A percentile compares a stretch with the other conserved stretches of the same genome.
These are phyloP conservation scores for Debaryomyces castellii DNA, from an alignment of 805 yeast genomes.

Conservation along the genomic window DNA sequence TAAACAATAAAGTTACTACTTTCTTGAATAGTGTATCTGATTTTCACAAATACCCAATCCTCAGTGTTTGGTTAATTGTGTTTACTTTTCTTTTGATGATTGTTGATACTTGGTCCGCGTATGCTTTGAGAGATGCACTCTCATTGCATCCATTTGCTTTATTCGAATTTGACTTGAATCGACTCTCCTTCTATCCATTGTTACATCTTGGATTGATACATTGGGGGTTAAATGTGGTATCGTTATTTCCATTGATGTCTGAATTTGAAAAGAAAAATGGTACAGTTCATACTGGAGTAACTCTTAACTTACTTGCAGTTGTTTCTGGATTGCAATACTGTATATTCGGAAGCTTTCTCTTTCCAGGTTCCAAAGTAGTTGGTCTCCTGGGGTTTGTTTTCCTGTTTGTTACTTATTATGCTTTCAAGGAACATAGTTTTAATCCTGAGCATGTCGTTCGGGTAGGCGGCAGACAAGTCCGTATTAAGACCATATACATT, in stretches of 20 bases:
- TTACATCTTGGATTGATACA: slow-evolving; percentile 65
- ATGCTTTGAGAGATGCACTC: slow-evolving; percentile 33
- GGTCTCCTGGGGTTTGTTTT: slow-evolving; percentile 80
- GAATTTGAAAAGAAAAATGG: slow-evolving; percentile 74
- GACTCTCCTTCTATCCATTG: slow-evolving; percentile 71
- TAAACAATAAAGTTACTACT: not conserved
- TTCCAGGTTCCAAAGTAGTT: slow-evolving; percentile 51
- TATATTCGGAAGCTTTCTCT: slow-evolving; percentile 48
- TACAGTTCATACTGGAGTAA: slow-evolving; percentile 81
- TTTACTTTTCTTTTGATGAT: slow-evolving; percentile 51
- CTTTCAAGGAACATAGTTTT: slow-evolving; percentile 42
- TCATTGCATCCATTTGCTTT: slow-evolving; percentile 58
- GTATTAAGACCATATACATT: slow-evolving; percentile 56
- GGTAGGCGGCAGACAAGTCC: slow-evolving; percentile 33
- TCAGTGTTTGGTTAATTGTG: slow-evolving; percentile 59
- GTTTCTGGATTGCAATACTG: slow-evolving; percentile 66
- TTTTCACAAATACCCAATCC: slow-evolving; percentile 46
- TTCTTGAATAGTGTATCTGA: not conserved
- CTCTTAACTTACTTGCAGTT: slow-evolving; percentile 70
- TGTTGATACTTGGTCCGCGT: slow-evolving; percentile 24
- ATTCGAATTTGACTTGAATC: slow-evolving; percentile 42
- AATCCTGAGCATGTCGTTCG: slow-evolving; percentile 38
- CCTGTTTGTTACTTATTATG: slow-evolving; percentile 60
- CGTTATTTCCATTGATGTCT: slow-evolving; percentile 59
- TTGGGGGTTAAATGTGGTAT: slow-evolving; percentile 55